Base-by-base conservation (phyloP, 2,329 filamentous ascomycete species). In the Scorias spongiosa region DNA sequence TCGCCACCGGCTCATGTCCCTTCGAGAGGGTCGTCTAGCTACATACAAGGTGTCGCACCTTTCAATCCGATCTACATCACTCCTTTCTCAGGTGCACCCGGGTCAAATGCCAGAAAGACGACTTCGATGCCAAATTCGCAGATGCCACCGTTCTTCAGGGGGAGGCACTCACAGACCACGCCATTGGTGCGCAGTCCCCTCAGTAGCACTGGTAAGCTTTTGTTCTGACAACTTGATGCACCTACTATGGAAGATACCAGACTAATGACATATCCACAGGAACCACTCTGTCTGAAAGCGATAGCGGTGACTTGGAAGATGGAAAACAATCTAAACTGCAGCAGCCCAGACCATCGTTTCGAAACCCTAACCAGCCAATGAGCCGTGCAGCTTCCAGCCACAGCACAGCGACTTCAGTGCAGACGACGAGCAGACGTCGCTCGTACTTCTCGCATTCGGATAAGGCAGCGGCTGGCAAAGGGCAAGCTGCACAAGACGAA, bases 151-250 rank as follows among this genome's bases (percentile, higher is more conserved):
- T 26, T 26, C 7, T 26, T 42, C 9, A 47, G 29, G 37, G 15
- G 38, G 6, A 44, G 43, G 9, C 28, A 18, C 11, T 42, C 45
- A 17, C 18, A 14, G 4, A 38, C 32, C 14, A 32, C 20, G 18
- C 45, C 45, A 12, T 14, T 47, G 4, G 40, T 47, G 11, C 47
- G 51, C 29, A 56, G 50, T 29, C 48, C 50, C 9, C 42, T 51
- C 12, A 52, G 51, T 45, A 54, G 49, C 42, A 46, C 53, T 17
- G 50, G 56, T 58, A 53, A 44, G 53, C n/a, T 30, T 30, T 9
- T 11, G 30, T 15, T 40, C 42, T 20, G 29, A 10, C 20, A 34
- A 9, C 10, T 20, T 32, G 11, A 14, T 10, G 12, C 42, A 12
- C 2, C 26, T 40, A 14, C 6, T 10, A 3, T 15, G 11, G 18